These are phyloP conservation scores for Xylaria sp. DNA, from an alignment of 2,329 filamentous ascomycete genomes.

Conservation along the genomic window DNA sequence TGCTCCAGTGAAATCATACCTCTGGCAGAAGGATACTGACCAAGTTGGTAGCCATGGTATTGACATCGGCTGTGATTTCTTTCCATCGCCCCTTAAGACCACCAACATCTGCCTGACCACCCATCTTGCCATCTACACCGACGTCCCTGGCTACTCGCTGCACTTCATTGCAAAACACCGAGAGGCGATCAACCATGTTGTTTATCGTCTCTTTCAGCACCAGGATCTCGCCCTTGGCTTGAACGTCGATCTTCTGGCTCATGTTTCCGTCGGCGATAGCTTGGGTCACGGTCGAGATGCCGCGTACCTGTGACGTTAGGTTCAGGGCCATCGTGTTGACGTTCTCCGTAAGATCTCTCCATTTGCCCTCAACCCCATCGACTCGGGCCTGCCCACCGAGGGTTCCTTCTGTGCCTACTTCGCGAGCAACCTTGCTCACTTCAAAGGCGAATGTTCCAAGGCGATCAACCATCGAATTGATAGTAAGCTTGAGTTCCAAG, in stretches of 20 bases:
- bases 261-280: conserved; percentile 96
- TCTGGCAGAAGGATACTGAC: conserved; percentile 50
- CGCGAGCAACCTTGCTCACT: conserved; percentile 92
- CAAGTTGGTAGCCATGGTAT: conserved; percentile 83
- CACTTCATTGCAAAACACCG: conserved; percentile 95
- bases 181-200: conserved; percentile 96
- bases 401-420: conserved; percentile 95
- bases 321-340: conserved; percentile 81
- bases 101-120: conserved; percentile 93
- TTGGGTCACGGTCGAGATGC: conserved; percentile 93
- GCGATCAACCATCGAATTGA: conserved; percentile 99
- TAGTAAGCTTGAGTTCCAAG: conserved; percentile 92
- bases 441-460: conserved; percentile 95
- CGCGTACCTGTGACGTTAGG: conserved; percentile 79
- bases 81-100: conserved; percentile 96
- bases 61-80: conserved; percentile 96
- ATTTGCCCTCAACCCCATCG: conserved; percentile 95
- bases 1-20: background rate
- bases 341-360: conserved; percentile 95
- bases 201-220: conserved; percentile 97
- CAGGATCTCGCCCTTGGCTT: conserved; percentile 93
- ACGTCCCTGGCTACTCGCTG: conserved; percentile 96
- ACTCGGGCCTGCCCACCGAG: conserved; percentile 94
- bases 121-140: conserved; percentile 98
- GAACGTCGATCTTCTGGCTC: conserved; percentile 94